Evolutionary conservation across 306 rosid species (phyloP).

Genomic region (Castanea mollissima): DNA sequence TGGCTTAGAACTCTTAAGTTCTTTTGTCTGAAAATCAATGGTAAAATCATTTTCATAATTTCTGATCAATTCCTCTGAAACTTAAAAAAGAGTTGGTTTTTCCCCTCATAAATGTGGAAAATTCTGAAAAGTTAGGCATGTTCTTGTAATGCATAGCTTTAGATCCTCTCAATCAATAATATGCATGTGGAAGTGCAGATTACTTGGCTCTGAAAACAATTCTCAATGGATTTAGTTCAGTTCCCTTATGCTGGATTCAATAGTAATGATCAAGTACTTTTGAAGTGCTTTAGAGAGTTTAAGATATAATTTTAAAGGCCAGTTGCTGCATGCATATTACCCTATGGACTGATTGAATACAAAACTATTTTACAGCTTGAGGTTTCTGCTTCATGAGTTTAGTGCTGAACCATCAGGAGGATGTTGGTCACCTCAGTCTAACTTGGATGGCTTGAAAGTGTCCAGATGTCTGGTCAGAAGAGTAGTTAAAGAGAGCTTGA

Average conservation of each 20-base stretch:
- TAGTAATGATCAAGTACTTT: background rate
- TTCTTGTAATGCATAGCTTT: background rate
- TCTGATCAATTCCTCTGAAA: background rate
- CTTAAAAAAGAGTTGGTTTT: background rate
- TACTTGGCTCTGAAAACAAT: background rate
- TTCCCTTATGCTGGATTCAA: background rate
- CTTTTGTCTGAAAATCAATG: background rate
- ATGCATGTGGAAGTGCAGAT: background rate
- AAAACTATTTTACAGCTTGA: constrained; percentile 57
- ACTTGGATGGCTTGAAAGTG: constrained; percentile 45
- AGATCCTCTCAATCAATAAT: background rate
- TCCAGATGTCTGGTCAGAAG: constrained; percentile 43
- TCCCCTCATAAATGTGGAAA: background rate
- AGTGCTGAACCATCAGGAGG: constrained; percentile 45
- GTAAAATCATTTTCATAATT: background rate
- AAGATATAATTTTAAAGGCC: background rate
- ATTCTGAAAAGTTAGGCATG: background rate
- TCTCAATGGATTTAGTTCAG: background rate
- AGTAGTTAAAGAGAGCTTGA: constrained; percentile 60
- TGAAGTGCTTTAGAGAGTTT: background rate
- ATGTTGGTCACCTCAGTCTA: constrained; percentile 31
- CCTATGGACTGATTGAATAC: constrained; percentile 10
- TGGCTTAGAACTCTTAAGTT: background rate
- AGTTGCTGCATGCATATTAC: background rate
- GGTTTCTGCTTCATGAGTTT: constrained; percentile 66